Evolutionary conservation across 805 yeast genomes (phyloP), one percentile per base, ranked within the genome.

Genomic region (Saccharomycopsis microspora): DNA sequence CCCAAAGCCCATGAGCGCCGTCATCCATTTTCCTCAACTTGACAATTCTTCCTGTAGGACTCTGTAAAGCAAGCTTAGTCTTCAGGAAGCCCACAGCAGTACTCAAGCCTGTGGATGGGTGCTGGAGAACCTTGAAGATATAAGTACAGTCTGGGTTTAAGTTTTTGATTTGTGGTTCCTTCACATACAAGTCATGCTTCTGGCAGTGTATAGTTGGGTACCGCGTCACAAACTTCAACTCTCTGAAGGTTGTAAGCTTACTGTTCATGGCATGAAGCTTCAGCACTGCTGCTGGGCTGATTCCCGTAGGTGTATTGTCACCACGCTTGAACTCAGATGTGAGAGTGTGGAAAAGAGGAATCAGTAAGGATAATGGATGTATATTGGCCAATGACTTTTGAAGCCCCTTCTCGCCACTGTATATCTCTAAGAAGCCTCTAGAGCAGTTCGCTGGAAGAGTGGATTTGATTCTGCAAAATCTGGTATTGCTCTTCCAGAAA

Each of bases 21-120:
- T 34, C 10, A 43, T 74, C 82, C 37, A 65, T 65, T 49, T 76
- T 73, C 9, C 62, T 62, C 47, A 89, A 64, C 55, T 81, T 77
- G 55, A 73, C 74, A 51, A 85, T 75, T 53, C 81, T 80, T 0
- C 96, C 96, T 1, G 85, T 75, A 2, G 98, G 98, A 0, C 93
- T 75, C 58, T 87, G 88, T 11, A 90, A 64, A 1, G 82, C 89
- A 45, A 85, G 60, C 52, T 80, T 75, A 49, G 73, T 69, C 53
- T 74, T 77, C 38, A 64, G 66, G 47, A 64, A 60, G 44, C 67
- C 72, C 2, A 63, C 54, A 5, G 60, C 62, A 28, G 67, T 58
- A 5, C 62, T 57, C 42, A 76, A 55, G 3, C 81, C 72, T 64
- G 60, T 64, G n/a, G 78, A 68, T 6, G 85, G 84, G 53, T 77